Evolutionary conservation across 805 yeast genomes (phyloP), one percentile per base, ranked within the genome.

Genomic region (Metschnikowia similis): DNA sequence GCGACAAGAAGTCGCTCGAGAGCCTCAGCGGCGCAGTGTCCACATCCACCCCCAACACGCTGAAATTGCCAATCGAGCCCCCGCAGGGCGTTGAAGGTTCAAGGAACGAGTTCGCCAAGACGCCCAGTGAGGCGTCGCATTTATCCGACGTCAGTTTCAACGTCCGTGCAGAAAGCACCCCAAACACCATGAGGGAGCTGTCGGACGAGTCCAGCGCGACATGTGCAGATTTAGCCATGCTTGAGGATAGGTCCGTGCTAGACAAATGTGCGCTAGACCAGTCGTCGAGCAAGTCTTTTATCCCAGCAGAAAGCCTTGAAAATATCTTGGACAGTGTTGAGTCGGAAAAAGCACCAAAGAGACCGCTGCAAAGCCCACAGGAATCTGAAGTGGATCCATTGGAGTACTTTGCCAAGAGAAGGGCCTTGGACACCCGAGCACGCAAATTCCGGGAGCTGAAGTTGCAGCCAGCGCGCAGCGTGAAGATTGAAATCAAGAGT

Each of bases 401-500:
- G 10, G 39, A 43, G 6, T 43, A 43, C 26, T 43, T 43, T 13
- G 32, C 46, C 39, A 43, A 43, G 14, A 31, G 46, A 11, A 43
- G 46, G 14, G 46, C 46, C 4, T 35, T 43, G 32, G 40, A 43
- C 11, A 35, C 39, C 8, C 38, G 39, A 10, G 32, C 31, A 28
- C 21, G 46, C 34, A 16, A 11, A 4, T 31, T 27, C 32, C 35
- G 46, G 28, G 46, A 43, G 8, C 34, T 13, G 28, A 43, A 27
- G 35, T 43, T 43, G 16, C 46, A 43, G 28, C 46, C 46, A 26
- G 27, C 38, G 14, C 46, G 46, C 26, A 35, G 46, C 16, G 36
- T 43, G 21, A 43, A 43, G 39, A 16, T 43, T 16, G 46, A 43
- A 32, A 39, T 43, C 34, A 43, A 43, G 46, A 43, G 28, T 13